Conservation (phyloP, 2,329 filamentous ascomycete species). For the Exophiala sp. region DNA sequence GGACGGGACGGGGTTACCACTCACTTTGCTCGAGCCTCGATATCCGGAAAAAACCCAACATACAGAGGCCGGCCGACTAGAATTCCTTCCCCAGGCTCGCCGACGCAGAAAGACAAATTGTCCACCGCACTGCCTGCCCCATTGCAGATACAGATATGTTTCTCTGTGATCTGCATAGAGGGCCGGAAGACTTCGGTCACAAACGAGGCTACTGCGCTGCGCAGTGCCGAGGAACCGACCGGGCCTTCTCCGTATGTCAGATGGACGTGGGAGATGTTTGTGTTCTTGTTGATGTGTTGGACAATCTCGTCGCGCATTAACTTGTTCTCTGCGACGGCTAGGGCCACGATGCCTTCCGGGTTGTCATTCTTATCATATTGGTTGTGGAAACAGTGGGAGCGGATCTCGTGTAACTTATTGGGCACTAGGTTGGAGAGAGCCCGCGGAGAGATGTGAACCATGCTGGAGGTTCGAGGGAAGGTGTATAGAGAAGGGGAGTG, state of each 20-base stretch:
- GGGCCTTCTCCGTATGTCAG: constrained; percentile 38
- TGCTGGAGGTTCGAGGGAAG: neutral
- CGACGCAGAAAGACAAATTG: constrained; percentile 40
- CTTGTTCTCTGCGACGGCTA: constrained; percentile 25
- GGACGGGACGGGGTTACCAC: neutral
- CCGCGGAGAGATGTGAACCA: constrained; percentile 13
- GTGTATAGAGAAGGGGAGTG: no score
- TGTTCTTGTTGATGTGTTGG: constrained; percentile 17
- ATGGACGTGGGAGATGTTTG: constrained; percentile 18
- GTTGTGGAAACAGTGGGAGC: constrained; percentile 22
- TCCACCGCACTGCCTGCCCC: constrained; percentile 33
- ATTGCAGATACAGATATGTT: constrained; percentile 33
- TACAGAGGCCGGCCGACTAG: constrained; percentile 45
- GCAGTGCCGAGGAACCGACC: constrained; percentile 30
- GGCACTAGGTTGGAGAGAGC: constrained; percentile 14
- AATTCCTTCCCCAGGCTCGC: constrained; percentile 43
- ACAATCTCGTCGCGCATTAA: constrained; percentile 23
- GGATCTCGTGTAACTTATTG: constrained; percentile 17
- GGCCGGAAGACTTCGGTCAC: constrained; percentile 33
- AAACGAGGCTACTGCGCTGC: constrained; percentile 31
- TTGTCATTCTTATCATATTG: constrained; percentile 21
- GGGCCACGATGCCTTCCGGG: constrained; percentile 19
- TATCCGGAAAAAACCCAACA: constrained; percentile 46
- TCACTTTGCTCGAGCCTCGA: constrained; percentile 39
- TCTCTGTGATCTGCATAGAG: constrained; percentile 25